These are phyloP conservation scores for Hansenula sp. DNA, from an alignment of 1,139 yeast species.

Conservation along the genomic window DNA sequence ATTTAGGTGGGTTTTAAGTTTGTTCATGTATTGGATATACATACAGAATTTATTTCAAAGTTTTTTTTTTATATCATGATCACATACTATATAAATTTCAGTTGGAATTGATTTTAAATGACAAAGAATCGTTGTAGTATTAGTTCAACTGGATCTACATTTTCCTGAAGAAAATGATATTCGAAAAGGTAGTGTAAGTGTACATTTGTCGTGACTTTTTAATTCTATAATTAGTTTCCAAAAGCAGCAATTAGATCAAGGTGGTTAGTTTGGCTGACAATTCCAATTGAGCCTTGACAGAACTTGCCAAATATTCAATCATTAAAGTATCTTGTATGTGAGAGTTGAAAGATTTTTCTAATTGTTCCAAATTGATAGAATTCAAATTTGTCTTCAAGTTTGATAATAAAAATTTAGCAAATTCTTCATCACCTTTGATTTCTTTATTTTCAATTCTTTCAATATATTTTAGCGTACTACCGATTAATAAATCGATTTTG, in stretches of 20 bases:
- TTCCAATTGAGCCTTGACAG: conserved; percentile 83
- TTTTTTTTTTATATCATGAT: neutral
- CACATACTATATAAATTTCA: neutral
- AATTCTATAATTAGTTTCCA: too few relatives aligned
- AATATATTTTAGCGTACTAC: conserved; percentile 49
- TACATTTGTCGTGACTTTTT: neutral
- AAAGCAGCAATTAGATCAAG: conserved; percentile 6
- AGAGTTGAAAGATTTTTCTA: conserved; percentile 61
- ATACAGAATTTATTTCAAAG: too few relatives aligned
- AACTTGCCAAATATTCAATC: conserved; percentile 80
- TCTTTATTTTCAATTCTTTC: conserved; percentile 40
- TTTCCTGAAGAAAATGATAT: too few relatives aligned
- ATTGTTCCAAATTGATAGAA: conserved; percentile 52
- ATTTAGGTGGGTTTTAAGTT: neutral
- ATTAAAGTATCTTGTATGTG: conserved; percentile 81
- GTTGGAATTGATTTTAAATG: too few relatives aligned
- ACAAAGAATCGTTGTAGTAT: too few relatives aligned
- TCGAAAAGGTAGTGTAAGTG: too few relatives aligned
- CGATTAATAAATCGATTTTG: conserved; percentile 56
- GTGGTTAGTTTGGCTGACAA: conserved; percentile 74
- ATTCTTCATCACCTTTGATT: conserved; percentile 43
- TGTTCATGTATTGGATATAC: too few relatives aligned
- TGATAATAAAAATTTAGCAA: conserved; percentile 67
- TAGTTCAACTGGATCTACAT: too few relatives aligned
- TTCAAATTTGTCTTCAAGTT: conserved; percentile 50